These are phyloP conservation scores for Chlamydomonas applanata DNA, from an alignment of 139 green algal genomes.

Conservation along the genomic window DNA sequence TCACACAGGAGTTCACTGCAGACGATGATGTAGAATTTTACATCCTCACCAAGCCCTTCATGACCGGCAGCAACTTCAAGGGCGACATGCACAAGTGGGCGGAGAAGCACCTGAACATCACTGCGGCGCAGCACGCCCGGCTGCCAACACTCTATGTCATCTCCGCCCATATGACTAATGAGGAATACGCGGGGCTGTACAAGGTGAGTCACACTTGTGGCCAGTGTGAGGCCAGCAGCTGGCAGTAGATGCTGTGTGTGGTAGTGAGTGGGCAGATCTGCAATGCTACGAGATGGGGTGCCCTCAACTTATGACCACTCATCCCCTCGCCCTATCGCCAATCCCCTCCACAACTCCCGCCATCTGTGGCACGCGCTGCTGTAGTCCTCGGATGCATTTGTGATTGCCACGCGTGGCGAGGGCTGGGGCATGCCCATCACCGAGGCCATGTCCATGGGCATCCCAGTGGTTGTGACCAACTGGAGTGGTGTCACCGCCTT, in stretches of 20 bases:
- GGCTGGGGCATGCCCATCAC: constrained; percentile 73
- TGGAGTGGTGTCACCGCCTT: constrained; percentile 67
- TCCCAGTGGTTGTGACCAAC: constrained; percentile 69
- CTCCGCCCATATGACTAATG: constrained; percentile 4
- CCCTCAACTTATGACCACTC: no score
- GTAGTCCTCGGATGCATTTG: no score
- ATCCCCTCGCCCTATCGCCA: no score
- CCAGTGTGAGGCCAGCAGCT: no score
- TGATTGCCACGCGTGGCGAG: neutral
- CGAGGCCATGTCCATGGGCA: constrained; percentile 71
- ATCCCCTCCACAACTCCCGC: no score
- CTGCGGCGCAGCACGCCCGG: neutral
- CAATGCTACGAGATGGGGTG: no score
- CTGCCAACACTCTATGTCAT: constrained; percentile 18
- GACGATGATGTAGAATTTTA: constrained; percentile 37
- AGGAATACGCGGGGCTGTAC: constrained; percentile 18
- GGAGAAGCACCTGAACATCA: constrained; percentile 5
- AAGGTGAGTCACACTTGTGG: no score
- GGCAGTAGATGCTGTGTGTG: no score
- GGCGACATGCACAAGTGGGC: no score
- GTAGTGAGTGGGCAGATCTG: no score
- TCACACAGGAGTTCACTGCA: constrained; percentile 28
- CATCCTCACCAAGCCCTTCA: constrained; percentile 56
- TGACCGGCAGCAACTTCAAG: no score
- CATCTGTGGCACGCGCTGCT: no score